Percentiles rank a stretch among this genome's conserved stretches.
These are phyloP conservation scores for Somion occarium DNA, from an alignment of 1,284 basidiomycete species.

Conservation along the genomic window DNA sequence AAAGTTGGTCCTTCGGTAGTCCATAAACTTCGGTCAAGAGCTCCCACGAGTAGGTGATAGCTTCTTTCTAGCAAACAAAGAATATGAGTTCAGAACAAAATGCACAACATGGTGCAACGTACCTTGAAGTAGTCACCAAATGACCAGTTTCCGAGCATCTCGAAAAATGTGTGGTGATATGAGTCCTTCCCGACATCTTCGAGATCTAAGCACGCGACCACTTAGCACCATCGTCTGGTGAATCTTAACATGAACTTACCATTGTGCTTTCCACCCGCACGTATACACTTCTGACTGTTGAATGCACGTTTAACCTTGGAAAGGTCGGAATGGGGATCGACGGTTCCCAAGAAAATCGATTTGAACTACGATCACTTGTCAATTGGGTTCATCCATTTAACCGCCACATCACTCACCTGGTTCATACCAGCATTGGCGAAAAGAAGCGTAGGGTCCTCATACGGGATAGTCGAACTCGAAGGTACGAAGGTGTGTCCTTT, in stretches of 20 bases:
- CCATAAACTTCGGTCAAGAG: constrained; percentile 88
- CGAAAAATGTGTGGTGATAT: constrained; percentile 97
- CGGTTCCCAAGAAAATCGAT: constrained; percentile 93
- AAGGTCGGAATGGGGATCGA: constrained; percentile 88
- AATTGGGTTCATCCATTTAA: not conserved
- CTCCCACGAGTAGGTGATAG: constrained; percentile 91
- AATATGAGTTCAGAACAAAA: too few species aligned
- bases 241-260: constrained; percentile 40
- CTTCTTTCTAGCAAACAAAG: constrained; percentile 70
- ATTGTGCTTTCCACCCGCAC: constrained; percentile 98
- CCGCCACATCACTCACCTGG: constrained; percentile 45
- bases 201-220: constrained; percentile 55
- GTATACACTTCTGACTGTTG: constrained; percentile 97
- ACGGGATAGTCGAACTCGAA: constrained; percentile 93
- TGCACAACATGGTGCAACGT: too few species aligned
- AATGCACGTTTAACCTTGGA: constrained; percentile 89
- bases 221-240: not conserved
- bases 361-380: constrained; percentile 72
- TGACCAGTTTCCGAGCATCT: constrained; percentile 99
- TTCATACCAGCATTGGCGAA: constrained; percentile 99
- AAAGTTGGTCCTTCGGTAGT: constrained; percentile 87
- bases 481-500: constrained; percentile 88
- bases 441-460: constrained; percentile 94
- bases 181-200: constrained; percentile 99
- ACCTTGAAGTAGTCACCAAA: constrained; percentile 99